These are phyloP conservation scores for Tripidium arundinaceum DNA, from an alignment of 202 grass and related monocot genomes.

Conservation along the genomic window DNA sequence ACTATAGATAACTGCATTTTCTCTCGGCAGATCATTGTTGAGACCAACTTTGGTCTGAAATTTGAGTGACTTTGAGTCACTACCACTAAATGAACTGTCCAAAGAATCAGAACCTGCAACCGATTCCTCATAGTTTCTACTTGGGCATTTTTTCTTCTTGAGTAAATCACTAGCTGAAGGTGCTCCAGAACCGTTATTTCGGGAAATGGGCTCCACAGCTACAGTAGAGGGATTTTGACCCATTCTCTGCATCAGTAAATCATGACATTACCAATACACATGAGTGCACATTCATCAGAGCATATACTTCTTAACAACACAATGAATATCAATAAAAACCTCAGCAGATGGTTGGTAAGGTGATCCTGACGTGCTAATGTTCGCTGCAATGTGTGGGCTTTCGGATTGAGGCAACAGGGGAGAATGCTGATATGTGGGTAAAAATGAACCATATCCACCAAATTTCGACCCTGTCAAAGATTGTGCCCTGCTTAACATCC, in stretches of 20 bases:
- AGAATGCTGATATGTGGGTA: conserved; percentile 87
- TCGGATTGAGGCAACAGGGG: conserved; percentile 51
- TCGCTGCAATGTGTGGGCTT: conserved; percentile 31
- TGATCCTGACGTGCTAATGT: conserved; percentile 39
- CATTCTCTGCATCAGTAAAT: conserved; percentile 41
- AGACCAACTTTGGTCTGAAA: conserved; percentile 54
- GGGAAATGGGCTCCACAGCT: conserved; percentile 35
- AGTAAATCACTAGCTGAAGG: conserved; percentile 37
- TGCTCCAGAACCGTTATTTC: conserved; percentile 26
- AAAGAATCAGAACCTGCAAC: conserved; percentile 25
- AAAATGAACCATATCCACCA: conserved; percentile 98
- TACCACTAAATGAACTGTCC: conserved; percentile 33
- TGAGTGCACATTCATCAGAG: not conserved
- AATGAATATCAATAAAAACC: conserved; percentile 36
- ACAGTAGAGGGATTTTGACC: conserved; percentile 41
- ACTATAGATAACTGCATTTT: conserved; percentile 70
- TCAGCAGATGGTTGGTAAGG: conserved; percentile 43
- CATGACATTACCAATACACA: conserved; percentile 6
- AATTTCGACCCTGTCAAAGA: conserved; percentile 79
- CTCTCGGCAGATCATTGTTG: conserved; percentile 35
- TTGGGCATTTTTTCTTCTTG: conserved; percentile 38
- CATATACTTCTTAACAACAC: not conserved
- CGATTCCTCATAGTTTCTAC: conserved; percentile 20
- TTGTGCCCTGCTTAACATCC: too few species aligned
- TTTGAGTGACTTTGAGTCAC: conserved; percentile 59